Evolutionary conservation across 2,329 filamentous ascomycete species (phyloP).

Genomic region (Acrocalymma vagum): DNA sequence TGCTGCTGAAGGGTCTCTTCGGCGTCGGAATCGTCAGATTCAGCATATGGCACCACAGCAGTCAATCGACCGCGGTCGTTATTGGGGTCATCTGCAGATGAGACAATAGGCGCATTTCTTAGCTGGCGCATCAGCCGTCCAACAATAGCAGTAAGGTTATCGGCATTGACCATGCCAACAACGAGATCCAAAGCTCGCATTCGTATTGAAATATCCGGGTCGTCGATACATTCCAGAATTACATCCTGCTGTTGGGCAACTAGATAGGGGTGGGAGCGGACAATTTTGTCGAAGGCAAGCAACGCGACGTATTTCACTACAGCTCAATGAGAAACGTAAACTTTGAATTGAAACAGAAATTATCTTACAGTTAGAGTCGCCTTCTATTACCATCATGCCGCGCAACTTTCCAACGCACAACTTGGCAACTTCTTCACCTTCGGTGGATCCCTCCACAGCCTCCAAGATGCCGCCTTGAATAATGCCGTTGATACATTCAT

Average conservation of each 20-base stretch:
- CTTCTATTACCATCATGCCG: slow-evolving; percentile 92
- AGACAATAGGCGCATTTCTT: slow-evolving; percentile 67
- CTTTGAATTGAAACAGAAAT: slow-evolving; percentile 16
- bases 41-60: slow-evolving; percentile 58
- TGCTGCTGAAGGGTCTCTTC: slow-evolving; percentile 63
- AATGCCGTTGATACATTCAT: slow-evolving; percentile 98
- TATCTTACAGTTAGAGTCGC: slow-evolving; percentile 85
- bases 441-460: slow-evolving; percentile 78
- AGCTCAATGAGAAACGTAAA: slow-evolving; percentile 18
- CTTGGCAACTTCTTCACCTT: slow-evolving; percentile 89
- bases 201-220: slow-evolving; percentile 93
- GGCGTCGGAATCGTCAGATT: slow-evolving; percentile 66
- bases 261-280: slow-evolving; percentile 83
- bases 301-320: slow-evolving; percentile 96
- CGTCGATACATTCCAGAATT: slow-evolving; percentile 95
- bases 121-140: slow-evolving; percentile 89
- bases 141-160: slow-evolving; percentile 85
- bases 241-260: slow-evolving; percentile 95
- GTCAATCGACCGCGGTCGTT: slow-evolving; percentile 56
- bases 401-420: slow-evolving; percentile 92
- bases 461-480: slow-evolving; percentile 95
- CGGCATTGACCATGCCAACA: slow-evolving; percentile 89
- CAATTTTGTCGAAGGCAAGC: slow-evolving; percentile 94
- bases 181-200: slow-evolving; percentile 91
- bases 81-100: slow-evolving; percentile 53